Evolutionary conservation across 2,329 filamentous ascomycete genomes (phyloP), one percentile per base, ranked within the genome.

Genomic region (Xylariaceae sp.): DNA sequence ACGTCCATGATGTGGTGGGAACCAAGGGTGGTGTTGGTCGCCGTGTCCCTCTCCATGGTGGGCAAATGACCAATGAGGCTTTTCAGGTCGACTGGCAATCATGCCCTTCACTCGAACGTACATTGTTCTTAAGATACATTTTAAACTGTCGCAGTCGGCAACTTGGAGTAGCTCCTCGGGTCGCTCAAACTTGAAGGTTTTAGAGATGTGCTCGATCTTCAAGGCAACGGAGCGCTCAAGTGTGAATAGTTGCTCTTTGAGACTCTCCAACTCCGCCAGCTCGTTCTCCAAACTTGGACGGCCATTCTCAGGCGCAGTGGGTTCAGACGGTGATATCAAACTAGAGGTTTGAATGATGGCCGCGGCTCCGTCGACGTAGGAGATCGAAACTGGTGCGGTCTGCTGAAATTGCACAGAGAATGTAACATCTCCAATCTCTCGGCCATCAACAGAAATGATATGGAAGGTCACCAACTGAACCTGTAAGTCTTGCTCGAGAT

Each of bases 381-480:
- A 65, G 24, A 82, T 72, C 39, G 72, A 67, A 16, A 73, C 69
- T 0, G 78, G 75, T 2, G 65, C 60, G 5, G 71, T 73, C 62
- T 82, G 79, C 59, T 72, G 74, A 64, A 82, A 81, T 13, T 73
- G 70, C 50, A 76, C 64, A 16, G 70, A 71, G 51, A 81, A 77
- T 6, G 68, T 69, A 30, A 73, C 62, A 53, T 74, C 67, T 18
- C 73, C 62, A 21, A 77, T 64, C 27, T 70, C 46, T 52, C 69
- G 67, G 42, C 73, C 76, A 62, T 81, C 72, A 27, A 81, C 54
- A 6, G 69, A 71, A 30, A 74, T 62, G 36, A 81, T 65, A 29
- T 71, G 68, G 36, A 82, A 73, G 51, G 68, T 73, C 63, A 82
- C 64, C 11, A 75, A 61, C 61, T 81, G 77, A 42, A 74, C 74